These are phyloP conservation scores for Hysterium pulicare DNA, from an alignment of 2,329 filamentous ascomycete genomes.

Conservation along the genomic window DNA sequence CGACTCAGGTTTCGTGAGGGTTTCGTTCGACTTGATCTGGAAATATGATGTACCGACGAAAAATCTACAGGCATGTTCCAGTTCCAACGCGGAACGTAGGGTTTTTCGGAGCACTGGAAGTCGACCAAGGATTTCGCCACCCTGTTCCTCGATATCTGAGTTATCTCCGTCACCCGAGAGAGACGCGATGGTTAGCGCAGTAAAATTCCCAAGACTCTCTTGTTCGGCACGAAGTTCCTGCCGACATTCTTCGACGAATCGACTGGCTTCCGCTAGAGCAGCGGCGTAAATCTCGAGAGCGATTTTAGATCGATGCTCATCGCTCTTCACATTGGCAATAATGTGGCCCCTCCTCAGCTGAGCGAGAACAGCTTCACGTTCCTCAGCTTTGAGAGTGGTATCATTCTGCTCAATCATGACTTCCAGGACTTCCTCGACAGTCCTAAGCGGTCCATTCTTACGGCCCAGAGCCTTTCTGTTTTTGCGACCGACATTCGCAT, in stretches of 20 bases:
- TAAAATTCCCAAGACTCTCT: conserved; percentile 26
- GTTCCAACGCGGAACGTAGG: conserved; percentile 69
- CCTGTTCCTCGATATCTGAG: conserved; percentile 32
- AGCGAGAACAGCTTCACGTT: conserved; percentile 62
- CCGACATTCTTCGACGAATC: conserved; percentile 62
- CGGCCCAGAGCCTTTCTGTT: conserved; percentile 62
- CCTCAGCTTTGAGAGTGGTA: conserved; percentile 60
- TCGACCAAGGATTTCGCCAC: conserved; percentile 41
- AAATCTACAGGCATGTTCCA: conserved; percentile 79
- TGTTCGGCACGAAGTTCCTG: conserved; percentile 56
- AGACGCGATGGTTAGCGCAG: conserved; percentile 10
- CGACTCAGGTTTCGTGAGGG: conserved; percentile 63
- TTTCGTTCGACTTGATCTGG: conserved; percentile 72
- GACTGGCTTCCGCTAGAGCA: conserved; percentile 38
- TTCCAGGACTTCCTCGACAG: conserved; percentile 80
- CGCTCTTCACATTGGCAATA: conserved; percentile 67
- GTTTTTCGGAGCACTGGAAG: conserved; percentile 61
- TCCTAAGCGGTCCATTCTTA: conserved; percentile 66
- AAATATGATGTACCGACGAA: conserved; percentile 81
- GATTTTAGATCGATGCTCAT: conserved; percentile 52
- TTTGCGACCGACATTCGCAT: conserved; percentile 73
- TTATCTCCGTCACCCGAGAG: conserved; percentile 32
- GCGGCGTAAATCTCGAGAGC: conserved; percentile 69
- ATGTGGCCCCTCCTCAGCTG: conserved; percentile 72
- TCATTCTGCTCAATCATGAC: conserved; percentile 90